Evolutionary conservation across 2,329 filamentous ascomycete species (phyloP).

Genomic region (Xylogone sp.): DNA sequence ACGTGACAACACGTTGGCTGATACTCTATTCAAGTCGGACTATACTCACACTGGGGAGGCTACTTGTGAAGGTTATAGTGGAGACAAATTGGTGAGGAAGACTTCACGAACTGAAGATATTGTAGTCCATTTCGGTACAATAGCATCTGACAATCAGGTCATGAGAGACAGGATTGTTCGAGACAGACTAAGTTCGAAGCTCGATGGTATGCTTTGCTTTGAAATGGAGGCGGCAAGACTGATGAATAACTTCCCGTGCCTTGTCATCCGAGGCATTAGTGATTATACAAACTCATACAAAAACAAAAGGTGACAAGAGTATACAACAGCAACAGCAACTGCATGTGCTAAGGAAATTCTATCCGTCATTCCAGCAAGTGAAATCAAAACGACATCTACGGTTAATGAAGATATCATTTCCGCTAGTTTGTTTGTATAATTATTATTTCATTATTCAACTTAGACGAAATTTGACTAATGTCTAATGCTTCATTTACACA

Average conservation of each 20-base stretch:
- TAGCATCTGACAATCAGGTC: constrained; percentile 10
- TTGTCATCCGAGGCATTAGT: constrained; percentile 13
- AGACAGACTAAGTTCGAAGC: not conserved
- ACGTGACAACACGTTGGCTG: not conserved
- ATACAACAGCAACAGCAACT: constrained; percentile 9
- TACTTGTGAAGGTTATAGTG: not conserved
- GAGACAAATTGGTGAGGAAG: not conserved
- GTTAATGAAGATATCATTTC: too few relatives aligned
- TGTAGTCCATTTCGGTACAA: constrained; percentile 7
- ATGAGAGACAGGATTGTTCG: constrained; percentile 6
- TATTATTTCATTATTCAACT: too few relatives aligned
- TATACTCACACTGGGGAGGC: too few relatives aligned
- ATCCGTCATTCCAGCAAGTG: too few relatives aligned
- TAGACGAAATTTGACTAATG: too few relatives aligned
- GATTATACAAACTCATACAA: constrained; percentile 13
- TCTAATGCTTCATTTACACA: too few relatives aligned
- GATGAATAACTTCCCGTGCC: constrained; percentile 8
- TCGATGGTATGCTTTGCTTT: constrained; percentile 7
- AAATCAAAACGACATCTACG: too few relatives aligned
- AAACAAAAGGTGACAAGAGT: constrained; percentile 8
- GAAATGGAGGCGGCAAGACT: constrained; percentile 12
- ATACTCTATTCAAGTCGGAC: too few relatives aligned
- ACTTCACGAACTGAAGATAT: not conserved
- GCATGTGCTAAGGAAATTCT: constrained; percentile 10
- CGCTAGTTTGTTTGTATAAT: too few relatives aligned